Base-by-base conservation (phyloP, 2,329 filamentous ascomycete genomes). In the Mycosphaerella arachidis region DNA sequence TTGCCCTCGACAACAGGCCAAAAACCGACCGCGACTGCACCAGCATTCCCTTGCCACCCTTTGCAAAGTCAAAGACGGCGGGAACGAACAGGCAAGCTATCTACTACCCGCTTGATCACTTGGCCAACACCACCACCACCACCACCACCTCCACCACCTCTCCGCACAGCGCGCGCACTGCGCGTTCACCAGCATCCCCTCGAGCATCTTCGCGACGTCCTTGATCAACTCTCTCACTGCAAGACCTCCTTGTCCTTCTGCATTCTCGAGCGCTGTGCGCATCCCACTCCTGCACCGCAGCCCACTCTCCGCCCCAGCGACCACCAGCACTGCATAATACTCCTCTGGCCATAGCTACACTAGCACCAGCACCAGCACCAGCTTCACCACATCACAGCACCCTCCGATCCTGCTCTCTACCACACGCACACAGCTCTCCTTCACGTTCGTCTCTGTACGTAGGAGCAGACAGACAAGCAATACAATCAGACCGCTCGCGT, bases 391-490 rank as follows among this genome's bases (percentile, higher is more conserved):
- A 35, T 16, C 29, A 52, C 50, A 52, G 16, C 24, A 24, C 24
- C 3, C 6, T 18, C 50, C 50, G 50, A 29, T 35, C 50, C 30
- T 52, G 30, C 30, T 35, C 50, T 50, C 46, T 31, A 50, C 46
- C 9, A 27, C 46, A 50, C 46, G 6, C 46, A 50, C 46, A 27
- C 29, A 50, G 12, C 12, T 48, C 48, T 52, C 30, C 30, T 35
- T 6, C n/a, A 35, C 50, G 30, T 29, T 30, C 27, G 12, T n/a
- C 30, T n/a, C 18, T 59, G 63, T 66, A 67, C 58, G 59, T 66
- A 65, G 37, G 60, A 56, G 55, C 48, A 60, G 59, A 60, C 64
- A 66, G 60, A 56, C 57, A 61, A 58, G 56, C 53, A 63, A 58
- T 64, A 57, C 62, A 64, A 54, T 55, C 52, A 62, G 29, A 16